Base-by-base conservation (phyloP, 2,329 filamentous ascomycete species). In the Phialophora macrospora region DNA sequence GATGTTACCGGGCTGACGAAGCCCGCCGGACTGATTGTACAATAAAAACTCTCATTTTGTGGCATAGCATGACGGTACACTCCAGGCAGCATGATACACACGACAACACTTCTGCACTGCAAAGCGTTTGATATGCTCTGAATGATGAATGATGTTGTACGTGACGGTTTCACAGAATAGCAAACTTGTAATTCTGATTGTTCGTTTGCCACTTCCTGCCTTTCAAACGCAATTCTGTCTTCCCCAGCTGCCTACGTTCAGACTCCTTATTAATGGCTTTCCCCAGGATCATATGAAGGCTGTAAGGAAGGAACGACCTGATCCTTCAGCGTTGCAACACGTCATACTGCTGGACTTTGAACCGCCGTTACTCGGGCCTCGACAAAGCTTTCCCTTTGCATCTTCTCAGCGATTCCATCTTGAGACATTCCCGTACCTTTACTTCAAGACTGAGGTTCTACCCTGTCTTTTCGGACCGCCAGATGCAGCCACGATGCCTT, bases 71-170 rank as follows among this genome's bases (percentile, higher is more conserved):
- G 57, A 66, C 62, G 52, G 5, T 28, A n/a, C 54, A 57, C 32
- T 63, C 46, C 38, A 69, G 30, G 64, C 58, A 26, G 64, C 64
- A 65, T 65, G 66, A 63, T 51, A 65, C 66, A 67, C 66, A 61
- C 54, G 66, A 51, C 54, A 65, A 62, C 62, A 32, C 30, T 24
- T 32, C 48, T 17, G 22, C 44, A 59, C 38, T 30, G 14, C 3
- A 22, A 51, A 51, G 20, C 20, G 20, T 51, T 51, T 51, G 20
- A 22, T 28, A 17, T 28, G 12, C 22, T 14, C 48, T 14, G 20
- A 28, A 51, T 51, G 38, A 44, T 26, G 48, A 51, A 11, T 51
- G 48, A 28, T 49, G 20, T 51, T 28, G 24, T 51, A 51, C 20
- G 20, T 51, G 48, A 51, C 48, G 9, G 48, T 51, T 28, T 17